Percentiles rank a stretch among this genome's conserved stretches.
phyloP scores from a whole-genome alignment of 768 basidiomycete species.

The Pleurotus salmoneostramineus region DNA sequence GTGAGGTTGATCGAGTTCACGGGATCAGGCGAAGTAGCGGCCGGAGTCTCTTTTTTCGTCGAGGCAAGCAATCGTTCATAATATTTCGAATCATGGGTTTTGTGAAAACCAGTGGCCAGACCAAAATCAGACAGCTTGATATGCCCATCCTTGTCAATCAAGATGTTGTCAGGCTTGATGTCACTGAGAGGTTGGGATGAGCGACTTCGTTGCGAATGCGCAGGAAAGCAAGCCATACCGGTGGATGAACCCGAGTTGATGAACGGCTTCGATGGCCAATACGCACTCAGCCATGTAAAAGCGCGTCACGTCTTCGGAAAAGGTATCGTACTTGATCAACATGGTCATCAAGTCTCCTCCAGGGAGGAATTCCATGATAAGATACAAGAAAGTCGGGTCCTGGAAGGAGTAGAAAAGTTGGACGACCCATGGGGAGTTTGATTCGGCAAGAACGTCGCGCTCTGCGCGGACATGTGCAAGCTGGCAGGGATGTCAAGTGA shows the following conservation, averaged over 20 bases:
- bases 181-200: slow-evolving; percentile 50
- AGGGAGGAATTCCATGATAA: slow-evolving; percentile 99
- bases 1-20: slow-evolving; percentile 97
- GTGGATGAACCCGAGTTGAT: slow-evolving; percentile 96
- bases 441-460: slow-evolving; percentile 94
- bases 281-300: slow-evolving; percentile 99
- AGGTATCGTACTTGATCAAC: slow-evolving; percentile 99
- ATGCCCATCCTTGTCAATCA: slow-evolving; percentile 89
- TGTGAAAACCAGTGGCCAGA: slow-evolving; percentile 98
- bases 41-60: slow-evolving; percentile 42
- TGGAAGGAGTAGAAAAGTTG: slow-evolving; percentile 99
- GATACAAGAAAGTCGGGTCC: slow-evolving; percentile 85
- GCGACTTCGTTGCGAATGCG: background rate
- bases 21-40: slow-evolving; percentile 68
- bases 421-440: slow-evolving; percentile 94
- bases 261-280: slow-evolving; percentile 95
- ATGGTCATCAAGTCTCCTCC: slow-evolving; percentile 99
- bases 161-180: slow-evolving; percentile 96
- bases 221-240: slow-evolving; percentile 63
- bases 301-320: slow-evolving; percentile 95
- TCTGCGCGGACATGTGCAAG: slow-evolving; percentile 97
- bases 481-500: slow-evolving; percentile 32
- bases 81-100: slow-evolving; percentile 94
- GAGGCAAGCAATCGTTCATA: slow-evolving; percentile 86
- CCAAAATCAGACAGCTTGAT: slow-evolving; percentile 99